Evolutionary conservation across 495 filamentous ascomycete species (phyloP), one percentile per base, ranked within the genome.

Genomic region (Penicillium soppii): DNA sequence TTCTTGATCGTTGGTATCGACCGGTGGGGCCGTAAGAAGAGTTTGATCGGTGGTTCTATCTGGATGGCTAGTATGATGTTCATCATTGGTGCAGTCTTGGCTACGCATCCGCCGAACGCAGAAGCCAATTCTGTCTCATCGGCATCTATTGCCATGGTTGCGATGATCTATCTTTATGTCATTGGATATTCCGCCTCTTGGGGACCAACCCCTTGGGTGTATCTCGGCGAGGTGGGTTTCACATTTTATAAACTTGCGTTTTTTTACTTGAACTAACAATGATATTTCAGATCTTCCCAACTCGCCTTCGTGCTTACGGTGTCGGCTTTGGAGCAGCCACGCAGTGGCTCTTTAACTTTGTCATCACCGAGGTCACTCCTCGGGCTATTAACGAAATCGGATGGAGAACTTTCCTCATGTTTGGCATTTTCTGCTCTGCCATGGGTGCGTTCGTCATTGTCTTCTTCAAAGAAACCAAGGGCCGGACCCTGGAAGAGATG

Each of bases 1-100:
- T 89, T 87, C 75, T 69, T 90, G 29, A 46, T 84, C 25, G 82
- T 89, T 54, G 81, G 83, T 52, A 86, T 84, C 43, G 87, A 92
- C 59, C 79, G 81, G 1, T 76, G 87, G 17, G 88, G 87, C 7
- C 78, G 88, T 4, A 80, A 84, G 29, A 74, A 80, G 26, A 82
- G 81, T 54, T 72, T 94, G 30, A 74, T 90, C 48, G 85, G 80
- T 66, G 90, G 88, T 15, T 82, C 79, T 4, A 76, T 85, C 30
- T 86, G 82, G 29, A 86, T 87, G 73, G 80, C 76, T 6, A 60
- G 77, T 9, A 79, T 80, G 64, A 90, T 90, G 83, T 85, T 88
- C 60, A 87, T 91, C 59, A 85, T 91, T 52, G 87, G 87, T n/a
- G 76, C 90, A 25, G 88, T 91, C 12, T 46, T 76, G 38, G 69